phyloP scores from a whole-genome alignment of 768 basidiomycete species.

The Tulasnella sp. region DNA sequence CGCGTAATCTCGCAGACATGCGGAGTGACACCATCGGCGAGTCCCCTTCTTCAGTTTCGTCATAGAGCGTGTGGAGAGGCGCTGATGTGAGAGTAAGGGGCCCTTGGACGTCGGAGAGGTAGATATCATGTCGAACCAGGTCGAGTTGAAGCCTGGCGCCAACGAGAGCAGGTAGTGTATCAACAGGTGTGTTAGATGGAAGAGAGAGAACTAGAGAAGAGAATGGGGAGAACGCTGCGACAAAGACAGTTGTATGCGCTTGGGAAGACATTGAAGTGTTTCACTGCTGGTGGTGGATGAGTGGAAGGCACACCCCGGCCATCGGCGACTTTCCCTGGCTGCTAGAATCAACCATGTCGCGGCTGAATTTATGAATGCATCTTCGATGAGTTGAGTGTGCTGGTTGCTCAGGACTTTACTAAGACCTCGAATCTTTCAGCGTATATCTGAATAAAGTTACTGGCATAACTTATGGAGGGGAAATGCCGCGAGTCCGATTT shows the following conservation, averaged over 20 bases:
- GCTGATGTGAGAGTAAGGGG: conserved; percentile 25
- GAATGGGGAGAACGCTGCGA: conserved; percentile 54
- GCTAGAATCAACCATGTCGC: no score
- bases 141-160: conserved; percentile 39
- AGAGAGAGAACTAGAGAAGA: conserved; percentile 42
- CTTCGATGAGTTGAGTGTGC: no score
- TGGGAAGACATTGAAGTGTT: no score
- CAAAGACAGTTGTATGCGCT: conserved; percentile 44
- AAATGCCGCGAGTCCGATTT: no score
- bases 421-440: no score
- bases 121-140: conserved; percentile 34
- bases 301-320: conserved; percentile 23
- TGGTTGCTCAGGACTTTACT: no score
- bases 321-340: no score
- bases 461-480: no score
- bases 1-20: conserved; percentile 61
- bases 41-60: conserved; percentile 24
- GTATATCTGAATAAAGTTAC: no score
- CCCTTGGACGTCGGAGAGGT: conserved; percentile 34
- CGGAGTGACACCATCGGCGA: conserved; percentile 51
- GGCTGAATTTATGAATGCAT: no score
- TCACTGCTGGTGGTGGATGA: conserved; percentile 15
- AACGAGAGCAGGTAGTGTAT: conserved; percentile 36
- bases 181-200: conserved; percentile 33
- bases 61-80: conserved; percentile 31